Evolutionary conservation across 2,329 filamentous ascomycete species (phyloP).

Genomic region (Hypocrella siamensis): DNA sequence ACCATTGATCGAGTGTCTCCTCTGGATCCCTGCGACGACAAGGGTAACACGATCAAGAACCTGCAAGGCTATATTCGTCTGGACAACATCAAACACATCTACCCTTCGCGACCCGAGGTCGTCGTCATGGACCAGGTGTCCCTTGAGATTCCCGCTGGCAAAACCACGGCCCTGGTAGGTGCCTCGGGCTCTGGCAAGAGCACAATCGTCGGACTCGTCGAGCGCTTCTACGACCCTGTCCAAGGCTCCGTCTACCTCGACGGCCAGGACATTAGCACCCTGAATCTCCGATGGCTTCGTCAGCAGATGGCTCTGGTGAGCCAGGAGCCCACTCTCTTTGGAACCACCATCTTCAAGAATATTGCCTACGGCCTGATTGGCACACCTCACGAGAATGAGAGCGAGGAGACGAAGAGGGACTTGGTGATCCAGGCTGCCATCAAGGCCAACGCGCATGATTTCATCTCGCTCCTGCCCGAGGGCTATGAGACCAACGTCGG

Average conservation of each 20-base stretch:
- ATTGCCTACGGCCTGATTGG: conserved; percentile 86
- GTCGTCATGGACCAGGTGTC: conserved; percentile 74
- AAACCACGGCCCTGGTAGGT: conserved; percentile 84
- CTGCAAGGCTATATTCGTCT: conserved; percentile 70
- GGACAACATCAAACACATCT: conserved; percentile 76
- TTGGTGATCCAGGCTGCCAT: conserved; percentile 68
- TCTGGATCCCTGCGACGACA: conserved; percentile 55
- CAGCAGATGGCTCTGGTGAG: conserved; percentile 86
- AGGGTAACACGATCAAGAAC: conserved; percentile 56
- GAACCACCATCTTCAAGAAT: conserved; percentile 77
- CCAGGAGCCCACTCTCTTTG: conserved; percentile 85
- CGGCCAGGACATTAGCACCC: conserved; percentile 60
- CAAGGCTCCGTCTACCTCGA: conserved; percentile 66
- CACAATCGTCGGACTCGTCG: conserved; percentile 83
- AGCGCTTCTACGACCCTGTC: conserved; percentile 88
- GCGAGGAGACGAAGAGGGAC: conserved; percentile 50
- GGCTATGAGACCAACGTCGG: conserved; percentile 93
- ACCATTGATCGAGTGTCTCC: conserved; percentile 84
- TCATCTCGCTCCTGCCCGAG: conserved; percentile 67
- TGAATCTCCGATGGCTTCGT: conserved; percentile 83
- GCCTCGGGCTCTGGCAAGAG: conserved; percentile 91
- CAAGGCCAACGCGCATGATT: conserved; percentile 90
- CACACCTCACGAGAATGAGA: conserved; percentile 52
- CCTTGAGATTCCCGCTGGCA: conserved; percentile 69
- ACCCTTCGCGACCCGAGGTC: conserved; percentile 83